Conservation (phyloP, 2,329 filamentous ascomycete species). For the Penicillium sp. region DNA sequence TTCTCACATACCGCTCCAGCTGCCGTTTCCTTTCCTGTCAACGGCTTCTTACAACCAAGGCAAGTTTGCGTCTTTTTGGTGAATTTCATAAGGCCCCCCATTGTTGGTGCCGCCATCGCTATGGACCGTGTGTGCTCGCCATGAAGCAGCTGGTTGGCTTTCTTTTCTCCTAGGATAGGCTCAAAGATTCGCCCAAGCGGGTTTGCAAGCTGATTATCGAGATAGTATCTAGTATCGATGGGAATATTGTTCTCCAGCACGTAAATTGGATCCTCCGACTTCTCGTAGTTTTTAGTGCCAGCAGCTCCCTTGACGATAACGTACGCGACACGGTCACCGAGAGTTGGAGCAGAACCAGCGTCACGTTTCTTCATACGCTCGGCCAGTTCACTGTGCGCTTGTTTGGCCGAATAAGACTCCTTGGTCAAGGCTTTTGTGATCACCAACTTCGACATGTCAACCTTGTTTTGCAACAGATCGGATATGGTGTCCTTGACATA, state of each 20-base stretch:
- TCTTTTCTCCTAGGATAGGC: conserved; percentile 92
- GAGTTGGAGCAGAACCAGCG: conserved; percentile 85
- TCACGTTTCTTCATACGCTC: conserved; percentile 98
- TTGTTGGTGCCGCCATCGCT: conserved; percentile 84
- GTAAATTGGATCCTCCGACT: conserved; percentile 95
- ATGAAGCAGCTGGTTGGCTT: conserved; percentile 81
- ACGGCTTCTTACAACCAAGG: conserved; percentile 98
- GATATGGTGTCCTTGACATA: conserved; percentile 97
- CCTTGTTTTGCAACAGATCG: conserved; percentile 92
- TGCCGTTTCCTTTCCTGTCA: conserved; percentile 77
- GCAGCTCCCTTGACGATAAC: conserved; percentile 94
- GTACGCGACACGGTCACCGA: conserved; percentile 96
- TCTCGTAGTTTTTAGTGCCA: conserved; percentile 92
- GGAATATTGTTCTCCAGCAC: conserved; percentile 97
- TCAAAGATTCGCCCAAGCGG: conserved; percentile 95
- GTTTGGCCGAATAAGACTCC: conserved; percentile 84
- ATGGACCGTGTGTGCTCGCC: conserved; percentile 96
- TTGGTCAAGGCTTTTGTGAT: conserved; percentile 98
- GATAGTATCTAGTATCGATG: conserved; percentile 97
- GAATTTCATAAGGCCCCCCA: conserved; percentile 98
- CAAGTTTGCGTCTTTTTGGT: conserved; percentile 97
- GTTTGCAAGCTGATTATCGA: conserved; percentile 97
- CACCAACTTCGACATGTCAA: conserved; percentile 98
- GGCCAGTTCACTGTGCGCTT: conserved; percentile 94
- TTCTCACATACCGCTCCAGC: conserved; percentile 86